Evolutionary conservation across 139 green algal genomes (phyloP), one percentile per base, ranked within the genome.

Genomic region (Chlorella sorokiniana): DNA sequence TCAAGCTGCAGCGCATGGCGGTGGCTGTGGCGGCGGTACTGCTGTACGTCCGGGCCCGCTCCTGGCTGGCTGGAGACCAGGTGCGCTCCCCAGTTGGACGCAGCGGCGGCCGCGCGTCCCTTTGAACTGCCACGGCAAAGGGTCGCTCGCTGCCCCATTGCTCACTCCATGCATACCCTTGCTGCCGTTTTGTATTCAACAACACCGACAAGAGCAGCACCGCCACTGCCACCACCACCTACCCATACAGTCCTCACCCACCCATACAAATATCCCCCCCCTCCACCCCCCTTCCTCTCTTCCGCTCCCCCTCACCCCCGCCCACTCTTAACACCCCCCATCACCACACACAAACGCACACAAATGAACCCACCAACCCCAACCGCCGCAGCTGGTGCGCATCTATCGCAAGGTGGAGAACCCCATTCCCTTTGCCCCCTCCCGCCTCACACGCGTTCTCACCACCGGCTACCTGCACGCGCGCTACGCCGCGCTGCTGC

Each of bases 351-450:
- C n/a, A 33, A 40, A 5, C 11, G 4, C 20, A 11, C 11, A 5
- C 23, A 22, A 5, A 3, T 68, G 29, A 4, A 37, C 23, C 61
- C 2, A 18, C 8, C 23, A 29, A 14, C 37, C 37, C 14, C n/a
- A 27, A 27, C 18, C 54, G 0, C 40, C 7, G 69, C 69, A 76
- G 62, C 88, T 96, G 44, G 93, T 96, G 52, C 81, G 85, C 42
- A 95, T 94, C 68, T 95, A 94, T 77, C 70, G 92, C 23, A 94
- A 94, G 90, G 92, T 96, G 37, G 93, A 96, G 84, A 96, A 96
- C 82, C 93, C 93, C 14, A 92, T 96, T 23, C 74, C 93, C n/a
- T 97, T 96, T 80, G 70, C 84, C 0, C 0, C 42, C 14, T 79
- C 61, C 20, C 25, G 45, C 23, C 42, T 82, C 2, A 86, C 81